Conservation (phyloP, 331 rosid genomes). For the Quercus phellos region DNA sequence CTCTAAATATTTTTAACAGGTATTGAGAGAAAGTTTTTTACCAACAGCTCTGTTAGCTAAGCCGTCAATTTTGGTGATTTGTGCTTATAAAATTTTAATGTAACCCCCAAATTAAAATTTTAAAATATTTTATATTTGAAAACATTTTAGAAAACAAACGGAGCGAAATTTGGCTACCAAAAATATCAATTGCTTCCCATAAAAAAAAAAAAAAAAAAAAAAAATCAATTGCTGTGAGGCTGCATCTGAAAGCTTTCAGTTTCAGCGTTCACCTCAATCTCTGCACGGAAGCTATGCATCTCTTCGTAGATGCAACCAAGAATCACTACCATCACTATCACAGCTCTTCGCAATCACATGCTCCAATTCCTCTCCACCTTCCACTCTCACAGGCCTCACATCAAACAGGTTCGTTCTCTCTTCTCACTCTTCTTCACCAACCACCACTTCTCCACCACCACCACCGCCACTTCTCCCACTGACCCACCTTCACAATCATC, state of each 20-base stretch:
- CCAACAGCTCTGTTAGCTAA: too few relatives aligned
- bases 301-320: constrained; percentile 10
- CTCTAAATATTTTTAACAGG: too few relatives aligned
- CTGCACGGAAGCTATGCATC: background rate
- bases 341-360: constrained; percentile 31
- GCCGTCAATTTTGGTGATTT: too few relatives aligned
- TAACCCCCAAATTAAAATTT: too few relatives aligned
- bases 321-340: background rate
- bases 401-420: constrained; percentile 28
- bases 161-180: too few relatives aligned
- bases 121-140: too few relatives aligned
- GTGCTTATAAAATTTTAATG: too few relatives aligned
- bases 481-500: constrained; percentile 6
- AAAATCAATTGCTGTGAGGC: background rate
- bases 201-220: background rate
- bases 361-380: constrained; percentile 30
- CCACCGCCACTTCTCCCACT: background rate
- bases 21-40: rapidly evolving
- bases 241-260: background rate
- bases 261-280: background rate
- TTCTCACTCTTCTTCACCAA: constrained; percentile 5
- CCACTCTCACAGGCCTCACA: constrained; percentile 3
- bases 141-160: too few relatives aligned
- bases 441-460: constrained; percentile 13
- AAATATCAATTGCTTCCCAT: too few relatives aligned